phyloP scores from a whole-genome alignment of 1,139 yeast species.

The Candida gigantensis region DNA sequence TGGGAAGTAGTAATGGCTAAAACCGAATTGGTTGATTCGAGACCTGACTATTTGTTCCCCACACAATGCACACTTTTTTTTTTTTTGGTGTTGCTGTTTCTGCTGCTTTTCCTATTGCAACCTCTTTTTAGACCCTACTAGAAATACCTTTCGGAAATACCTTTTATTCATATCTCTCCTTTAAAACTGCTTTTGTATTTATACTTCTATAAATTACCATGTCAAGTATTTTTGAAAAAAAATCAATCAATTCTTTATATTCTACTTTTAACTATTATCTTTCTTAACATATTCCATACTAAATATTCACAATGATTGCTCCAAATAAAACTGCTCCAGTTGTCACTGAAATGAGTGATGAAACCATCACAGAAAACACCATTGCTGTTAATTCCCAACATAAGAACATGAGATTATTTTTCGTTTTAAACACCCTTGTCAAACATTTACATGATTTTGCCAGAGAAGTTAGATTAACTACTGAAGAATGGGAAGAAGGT shows the following conservation, averaged over 20 bases:
- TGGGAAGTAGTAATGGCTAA: too few relatives aligned
- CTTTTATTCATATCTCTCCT: background rate
- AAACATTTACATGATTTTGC: constrained; percentile 35
- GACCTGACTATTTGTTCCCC: too few relatives aligned
- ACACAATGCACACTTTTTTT: too few relatives aligned
- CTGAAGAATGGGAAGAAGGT: constrained; percentile 34
- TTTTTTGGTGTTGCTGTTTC: too few relatives aligned
- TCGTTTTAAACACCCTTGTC: constrained; percentile 26
- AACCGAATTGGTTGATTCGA: too few relatives aligned
- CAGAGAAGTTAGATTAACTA: constrained; percentile 30
- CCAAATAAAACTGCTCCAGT: constrained; percentile 8
- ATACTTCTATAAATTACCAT: too few relatives aligned
- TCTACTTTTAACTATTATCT: background rate
- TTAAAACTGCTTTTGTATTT: too few relatives aligned
- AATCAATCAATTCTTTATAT: background rate
- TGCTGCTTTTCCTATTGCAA: too few relatives aligned
- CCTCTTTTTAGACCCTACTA: too few relatives aligned
- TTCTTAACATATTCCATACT: background rate
- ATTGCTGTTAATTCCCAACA: constrained; percentile 27
- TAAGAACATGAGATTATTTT: constrained; percentile 23
- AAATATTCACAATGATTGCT: constrained; percentile 1
- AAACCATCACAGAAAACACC: constrained; percentile 29
- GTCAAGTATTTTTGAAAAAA: too few relatives aligned
- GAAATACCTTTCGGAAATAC: constrained; percentile 3
- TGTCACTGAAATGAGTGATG: constrained; percentile 27